A percentile compares a stretch with the other conserved stretches of the same genome.
Evolutionary conservation across 768 basidiomycete genomes (phyloP).

Genomic region (Mycena latifolia): DNA sequence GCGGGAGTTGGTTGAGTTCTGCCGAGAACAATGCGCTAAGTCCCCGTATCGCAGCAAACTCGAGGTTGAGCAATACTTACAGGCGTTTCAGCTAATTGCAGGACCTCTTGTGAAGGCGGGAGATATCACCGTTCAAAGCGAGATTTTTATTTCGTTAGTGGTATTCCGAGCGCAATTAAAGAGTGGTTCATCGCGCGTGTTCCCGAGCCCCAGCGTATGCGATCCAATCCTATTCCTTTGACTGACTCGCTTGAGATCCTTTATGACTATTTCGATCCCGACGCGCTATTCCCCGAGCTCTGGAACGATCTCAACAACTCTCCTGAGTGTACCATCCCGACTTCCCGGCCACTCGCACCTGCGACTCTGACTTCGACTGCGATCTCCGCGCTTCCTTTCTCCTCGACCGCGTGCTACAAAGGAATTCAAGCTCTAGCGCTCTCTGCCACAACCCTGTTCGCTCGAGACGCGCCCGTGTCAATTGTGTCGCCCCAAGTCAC

Average conservation of each 20-base stretch:
- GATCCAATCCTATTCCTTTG: constrained; percentile 1
- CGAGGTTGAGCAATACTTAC: constrained; percentile 29
- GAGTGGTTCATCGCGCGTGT: constrained; percentile 16
- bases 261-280: not conserved
- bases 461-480: too few species aligned
- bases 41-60: not conserved
- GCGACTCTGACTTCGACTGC: too few species aligned
- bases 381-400: too few species aligned
- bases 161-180: constrained; percentile 25
- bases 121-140: constrained; percentile 10
- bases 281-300: not conserved
- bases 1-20: constrained; percentile 22
- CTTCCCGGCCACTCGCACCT: too few species aligned
- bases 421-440: too few species aligned
- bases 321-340: not conserved
- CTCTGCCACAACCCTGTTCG: too few species aligned
- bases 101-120: constrained; percentile 18
- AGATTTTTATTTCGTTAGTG: constrained; percentile 29
- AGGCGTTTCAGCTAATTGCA: constrained; percentile 20
- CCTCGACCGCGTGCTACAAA: too few species aligned
- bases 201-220: constrained; percentile 15
- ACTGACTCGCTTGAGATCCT: not conserved
- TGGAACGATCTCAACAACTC: not conserved
- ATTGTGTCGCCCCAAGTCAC: too few species aligned
- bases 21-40: constrained; percentile 14